Base-by-base conservation (phyloP, 306 rosid species). In the Acmispon strigosus region DNA sequence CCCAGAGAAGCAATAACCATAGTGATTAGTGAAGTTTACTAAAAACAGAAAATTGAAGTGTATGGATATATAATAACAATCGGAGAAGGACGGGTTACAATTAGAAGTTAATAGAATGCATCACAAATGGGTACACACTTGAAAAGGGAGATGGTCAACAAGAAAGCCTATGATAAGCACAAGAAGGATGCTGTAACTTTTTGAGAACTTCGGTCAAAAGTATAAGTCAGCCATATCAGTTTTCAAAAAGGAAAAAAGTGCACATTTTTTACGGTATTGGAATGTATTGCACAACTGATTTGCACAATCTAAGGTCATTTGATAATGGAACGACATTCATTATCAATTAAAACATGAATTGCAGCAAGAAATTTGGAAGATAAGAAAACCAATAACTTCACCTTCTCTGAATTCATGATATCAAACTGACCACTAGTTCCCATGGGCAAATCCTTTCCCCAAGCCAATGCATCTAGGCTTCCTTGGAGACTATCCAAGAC, bases 381-480 rank as follows among this genome's bases (percentile, higher is more conserved):
- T 47, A 45, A 66, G 20, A 70, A 78, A 66, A 57, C 22, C 39
- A 60, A 58, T 43, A 61, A 69, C 66, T 66, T 61, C 81, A 94
- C 97, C 97, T 85, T 75, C 29, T 79, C 77, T 22, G 89, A 78
- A 69, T 80, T 86, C 18, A 94, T 42, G 67, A 94, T 53, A 65
- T 91, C 97, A 64, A 94, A 94, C 63, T 82, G 89, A 58, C 88
- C 87, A 49, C 97, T 82, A 15, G 96, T 89, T 73, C 97, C 99
- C 37, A 87, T 66, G 58, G 91, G 44, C 32, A 87, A 89, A 71
- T 75, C 51, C 51, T 86, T 91, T 72, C 99, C 99, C 99, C 99
- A 94, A 29, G 96, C 88, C 79, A 94, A 72, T 58, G 92, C 90
- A 70, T 94, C 99, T 13, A 94, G 49, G 63, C 58, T 82, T 44